Evolutionary conservation across 2,329 filamentous ascomycete species (phyloP).

Genomic region (Pseudogymnoascus sp.): DNA sequence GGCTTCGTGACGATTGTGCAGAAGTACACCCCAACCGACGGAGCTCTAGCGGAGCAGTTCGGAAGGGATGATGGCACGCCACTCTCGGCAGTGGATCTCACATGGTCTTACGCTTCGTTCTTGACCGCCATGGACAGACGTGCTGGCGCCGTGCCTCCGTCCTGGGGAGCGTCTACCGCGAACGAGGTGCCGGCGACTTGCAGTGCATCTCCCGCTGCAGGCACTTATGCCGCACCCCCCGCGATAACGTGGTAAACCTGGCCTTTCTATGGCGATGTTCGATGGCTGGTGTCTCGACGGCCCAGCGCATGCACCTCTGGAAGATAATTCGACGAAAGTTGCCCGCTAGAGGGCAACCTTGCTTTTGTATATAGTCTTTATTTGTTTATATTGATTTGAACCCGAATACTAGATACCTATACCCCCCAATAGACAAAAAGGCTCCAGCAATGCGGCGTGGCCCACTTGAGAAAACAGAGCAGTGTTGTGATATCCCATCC

Average conservation of each 20-base stretch:
- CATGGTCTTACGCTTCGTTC: slow-evolving; percentile 67
- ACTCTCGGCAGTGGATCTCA: slow-evolving; percentile 59
- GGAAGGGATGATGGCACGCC: slow-evolving; percentile 43
- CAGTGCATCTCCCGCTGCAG: neutral
- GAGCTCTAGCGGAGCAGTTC: slow-evolving; percentile 62
- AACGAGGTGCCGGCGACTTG: neutral
- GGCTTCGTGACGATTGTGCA: slow-evolving; percentile 42
- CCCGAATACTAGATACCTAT: neutral
- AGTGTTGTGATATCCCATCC: neutral
- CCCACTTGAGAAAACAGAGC: neutral
- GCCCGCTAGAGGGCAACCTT: neutral
- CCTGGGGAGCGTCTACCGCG: slow-evolving; percentile 36
- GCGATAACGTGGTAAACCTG: neutral
- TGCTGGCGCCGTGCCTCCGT: slow-evolving; percentile 43
- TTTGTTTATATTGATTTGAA: neutral
- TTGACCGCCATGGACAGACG: slow-evolving; percentile 52
- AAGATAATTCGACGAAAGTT: neutral
- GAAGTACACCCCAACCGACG: slow-evolving; percentile 46
- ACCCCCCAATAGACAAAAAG: neutral
- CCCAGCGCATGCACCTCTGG: neutral
- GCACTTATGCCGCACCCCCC: neutral
- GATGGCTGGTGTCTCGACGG: neutral
- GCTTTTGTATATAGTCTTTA: neutral
- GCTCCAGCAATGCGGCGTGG: neutral
- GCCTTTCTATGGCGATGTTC: neutral